Evolutionary conservation across 2,329 filamentous ascomycete species (phyloP).

Genomic region (Alternaria viburni): DNA sequence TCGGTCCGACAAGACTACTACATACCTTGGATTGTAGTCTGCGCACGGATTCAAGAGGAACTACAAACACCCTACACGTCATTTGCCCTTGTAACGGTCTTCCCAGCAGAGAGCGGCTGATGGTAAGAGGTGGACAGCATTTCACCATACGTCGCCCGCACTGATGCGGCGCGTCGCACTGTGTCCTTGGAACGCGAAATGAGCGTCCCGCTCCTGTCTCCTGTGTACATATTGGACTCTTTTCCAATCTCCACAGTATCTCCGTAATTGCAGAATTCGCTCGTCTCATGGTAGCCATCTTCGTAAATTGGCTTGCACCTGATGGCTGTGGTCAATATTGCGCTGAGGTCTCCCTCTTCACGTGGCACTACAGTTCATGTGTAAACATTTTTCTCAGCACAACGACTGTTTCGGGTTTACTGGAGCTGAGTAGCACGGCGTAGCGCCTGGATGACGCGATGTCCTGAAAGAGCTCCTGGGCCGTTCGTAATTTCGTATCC

Average conservation of each 20-base stretch:
- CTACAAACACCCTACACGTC: background rate
- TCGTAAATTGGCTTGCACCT: background rate
- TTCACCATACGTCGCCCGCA: background rate
- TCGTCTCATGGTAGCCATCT: background rate
- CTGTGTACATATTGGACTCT: background rate
- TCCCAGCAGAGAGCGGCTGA: background rate
- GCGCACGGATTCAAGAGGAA: background rate
- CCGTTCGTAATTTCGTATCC: background rate
- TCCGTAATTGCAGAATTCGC: background rate
- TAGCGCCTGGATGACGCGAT: background rate
- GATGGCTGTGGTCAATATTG: background rate
- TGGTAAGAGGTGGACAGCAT: background rate
- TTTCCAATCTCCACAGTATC: background rate
- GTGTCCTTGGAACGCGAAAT: background rate
- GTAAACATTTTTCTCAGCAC: background rate
- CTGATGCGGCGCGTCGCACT: background rate
- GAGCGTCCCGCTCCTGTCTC: background rate
- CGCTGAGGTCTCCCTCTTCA: background rate
- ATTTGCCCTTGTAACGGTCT: background rate
- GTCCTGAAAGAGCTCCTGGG: background rate
- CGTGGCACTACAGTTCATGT: background rate
- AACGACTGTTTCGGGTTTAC: background rate
- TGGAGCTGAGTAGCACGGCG: background rate
- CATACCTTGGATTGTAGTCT: background rate
- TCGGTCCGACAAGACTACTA: background rate